A percentile compares a stretch with the other conserved stretches of the same genome.
Evolutionary conservation across 768 basidiomycete species (phyloP).

Genomic region (Russula ochroleuca): DNA sequence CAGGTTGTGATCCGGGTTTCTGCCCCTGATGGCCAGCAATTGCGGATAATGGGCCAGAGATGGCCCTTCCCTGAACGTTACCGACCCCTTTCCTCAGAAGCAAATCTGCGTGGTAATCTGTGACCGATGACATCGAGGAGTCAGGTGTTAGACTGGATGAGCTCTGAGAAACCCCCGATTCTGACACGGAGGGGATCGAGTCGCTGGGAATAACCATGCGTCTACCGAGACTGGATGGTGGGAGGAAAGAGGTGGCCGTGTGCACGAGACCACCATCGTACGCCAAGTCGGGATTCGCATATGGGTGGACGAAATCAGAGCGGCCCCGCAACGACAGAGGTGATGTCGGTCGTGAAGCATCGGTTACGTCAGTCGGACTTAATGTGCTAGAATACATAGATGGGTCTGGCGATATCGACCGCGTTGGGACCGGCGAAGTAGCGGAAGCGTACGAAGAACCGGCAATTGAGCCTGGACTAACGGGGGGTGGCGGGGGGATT

Average conservation of each 20-base stretch:
- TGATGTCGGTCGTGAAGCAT: constrained; percentile 28
- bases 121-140: constrained; percentile 25
- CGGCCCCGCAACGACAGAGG: constrained; percentile 21
- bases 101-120: constrained; percentile 18
- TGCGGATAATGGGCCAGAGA: constrained; percentile 20
- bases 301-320: constrained; percentile 56
- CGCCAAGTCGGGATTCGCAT: constrained; percentile 73
- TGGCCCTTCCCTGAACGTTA: constrained; percentile 24
- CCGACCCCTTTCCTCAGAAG: constrained; percentile 18
- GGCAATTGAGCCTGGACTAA: constrained; percentile 18
- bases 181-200: constrained; percentile 27
- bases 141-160: constrained; percentile 32
- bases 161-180: constrained; percentile 35
- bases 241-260: constrained; percentile 35
- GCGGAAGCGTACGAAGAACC: background rate
- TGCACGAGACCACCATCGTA: constrained; percentile 29
- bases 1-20: constrained; percentile 9
- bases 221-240: constrained; percentile 30
- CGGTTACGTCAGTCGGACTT: constrained; percentile 22
- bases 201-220: constrained; percentile 21
- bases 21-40: constrained; percentile 3
- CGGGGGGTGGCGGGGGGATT: constrained; percentile 17
- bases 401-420: constrained; percentile 23
- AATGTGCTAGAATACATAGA: constrained; percentile 25
- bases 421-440: constrained; percentile 1